phyloP scores from a whole-genome alignment of 768 basidiomycete species.

The Fomitopsis serialis region DNA sequence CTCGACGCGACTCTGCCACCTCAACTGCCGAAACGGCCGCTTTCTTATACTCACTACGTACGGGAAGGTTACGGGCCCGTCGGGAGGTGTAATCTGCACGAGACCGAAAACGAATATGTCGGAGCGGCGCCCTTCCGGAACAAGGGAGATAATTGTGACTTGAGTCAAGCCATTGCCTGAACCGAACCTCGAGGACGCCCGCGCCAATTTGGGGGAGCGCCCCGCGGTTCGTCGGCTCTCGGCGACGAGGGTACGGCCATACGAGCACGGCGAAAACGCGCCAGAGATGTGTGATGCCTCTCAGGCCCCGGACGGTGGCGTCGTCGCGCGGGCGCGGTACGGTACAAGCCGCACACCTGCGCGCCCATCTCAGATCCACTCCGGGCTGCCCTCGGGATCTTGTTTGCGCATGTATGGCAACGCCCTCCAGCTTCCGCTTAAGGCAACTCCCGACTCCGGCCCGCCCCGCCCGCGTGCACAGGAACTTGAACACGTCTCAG shows the following conservation, averaged over 20 bases:
- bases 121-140: background rate
- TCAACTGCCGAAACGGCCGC: slow-evolving; percentile 1
- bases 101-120: background rate
- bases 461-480: no score
- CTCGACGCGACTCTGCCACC: background rate
- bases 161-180: background rate
- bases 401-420: background rate
- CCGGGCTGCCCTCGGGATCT: background rate
- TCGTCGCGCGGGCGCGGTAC: background rate
- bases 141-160: background rate
- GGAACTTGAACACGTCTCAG: no score
- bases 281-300: background rate
- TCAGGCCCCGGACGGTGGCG: background rate
- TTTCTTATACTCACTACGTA: background rate
- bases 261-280: background rate
- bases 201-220: background rate
- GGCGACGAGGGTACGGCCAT: background rate
- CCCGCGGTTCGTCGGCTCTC: background rate
- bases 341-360: background rate
- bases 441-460: no score
- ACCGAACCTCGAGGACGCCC: background rate
- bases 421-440: background rate
- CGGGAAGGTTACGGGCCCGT: background rate
- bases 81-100: background rate
- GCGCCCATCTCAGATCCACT: no score